Conservation (phyloP, 306 rosid species). For the Vigna mungo region DNA sequence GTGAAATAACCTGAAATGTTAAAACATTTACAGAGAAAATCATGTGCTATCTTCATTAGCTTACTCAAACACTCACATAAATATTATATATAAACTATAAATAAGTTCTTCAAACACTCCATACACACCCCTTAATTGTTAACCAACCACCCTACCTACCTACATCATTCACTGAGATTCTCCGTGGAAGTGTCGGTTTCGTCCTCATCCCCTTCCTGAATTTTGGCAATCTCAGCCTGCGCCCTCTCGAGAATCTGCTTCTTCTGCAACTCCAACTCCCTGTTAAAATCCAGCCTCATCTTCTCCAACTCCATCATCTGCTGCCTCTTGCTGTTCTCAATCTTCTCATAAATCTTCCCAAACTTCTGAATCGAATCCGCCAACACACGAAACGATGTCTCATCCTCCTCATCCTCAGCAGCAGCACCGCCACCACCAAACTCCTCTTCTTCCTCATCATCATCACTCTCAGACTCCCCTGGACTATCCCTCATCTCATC, state of each 20-base stretch:
- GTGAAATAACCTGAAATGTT: background rate
- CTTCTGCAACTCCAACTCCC: slow-evolving; percentile 83
- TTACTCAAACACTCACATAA: background rate
- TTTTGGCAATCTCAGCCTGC: slow-evolving; percentile 67
- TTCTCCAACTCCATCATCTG: slow-evolving; percentile 90
- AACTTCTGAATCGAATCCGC: slow-evolving; percentile 79
- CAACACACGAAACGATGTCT: slow-evolving; percentile 61
- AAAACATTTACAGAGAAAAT: background rate
- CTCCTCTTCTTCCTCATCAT: slow-evolving; percentile 40
- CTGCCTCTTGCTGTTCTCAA: slow-evolving; percentile 84
- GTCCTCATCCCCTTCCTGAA: slow-evolving; percentile 68
- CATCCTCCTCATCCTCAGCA: slow-evolving; percentile 48
- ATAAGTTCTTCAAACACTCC: slow-evolving; percentile 7
- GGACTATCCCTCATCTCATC: slow-evolving; percentile 98
- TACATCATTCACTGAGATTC: slow-evolving; percentile 49
- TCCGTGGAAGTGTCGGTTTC: slow-evolving; percentile 53
- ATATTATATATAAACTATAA: background rate
- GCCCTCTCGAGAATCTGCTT: slow-evolving; percentile 85
- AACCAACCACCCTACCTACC: slow-evolving; percentile 4
- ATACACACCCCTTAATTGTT: background rate
- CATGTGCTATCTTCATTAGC: background rate
- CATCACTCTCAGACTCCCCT: slow-evolving; percentile 74
- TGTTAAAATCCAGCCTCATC: slow-evolving; percentile 72
- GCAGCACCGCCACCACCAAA: slow-evolving; percentile 32
- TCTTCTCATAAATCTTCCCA: slow-evolving; percentile 81